Conservation (phyloP, 768 basidiomycete species). For the Hericium coralloides region DNA sequence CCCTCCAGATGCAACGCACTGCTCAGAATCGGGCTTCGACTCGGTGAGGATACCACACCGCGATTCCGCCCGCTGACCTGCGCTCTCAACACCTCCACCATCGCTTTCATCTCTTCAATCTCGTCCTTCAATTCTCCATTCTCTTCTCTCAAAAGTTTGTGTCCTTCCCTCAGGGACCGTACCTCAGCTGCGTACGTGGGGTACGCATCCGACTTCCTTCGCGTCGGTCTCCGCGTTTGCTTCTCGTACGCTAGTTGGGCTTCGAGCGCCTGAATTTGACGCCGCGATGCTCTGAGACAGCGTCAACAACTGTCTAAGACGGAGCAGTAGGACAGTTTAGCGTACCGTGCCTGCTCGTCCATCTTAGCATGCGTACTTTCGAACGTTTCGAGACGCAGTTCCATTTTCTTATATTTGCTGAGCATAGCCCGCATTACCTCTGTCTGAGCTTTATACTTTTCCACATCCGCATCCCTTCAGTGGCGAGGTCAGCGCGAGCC, state of each 20-base stretch:
- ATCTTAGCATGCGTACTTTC: slow-evolving; percentile 43
- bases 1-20: slow-evolving; percentile 4
- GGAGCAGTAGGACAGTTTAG: not conserved
- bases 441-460: slow-evolving; percentile 55
- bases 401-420: slow-evolving; percentile 56
- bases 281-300: slow-evolving; percentile 39
- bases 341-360: slow-evolving; percentile 54
- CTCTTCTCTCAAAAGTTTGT: slow-evolving; percentile 45
- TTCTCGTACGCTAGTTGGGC: slow-evolving; percentile 40
- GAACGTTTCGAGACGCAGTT: slow-evolving; percentile 50
- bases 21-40: slow-evolving; percentile 27
- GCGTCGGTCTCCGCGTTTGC: slow-evolving; percentile 17
- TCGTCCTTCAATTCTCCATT: slow-evolving; percentile 48
- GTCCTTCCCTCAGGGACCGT: slow-evolving; percentile 36
- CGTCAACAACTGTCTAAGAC: not conserved
- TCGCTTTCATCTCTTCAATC: slow-evolving; percentile 58
- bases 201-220: not conserved
- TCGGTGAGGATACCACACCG: slow-evolving; percentile 38
- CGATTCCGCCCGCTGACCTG: slow-evolving; percentile 35
- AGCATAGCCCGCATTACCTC: slow-evolving; percentile 49
- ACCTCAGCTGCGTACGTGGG: slow-evolving; percentile 18
- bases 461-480: slow-evolving; percentile 66
- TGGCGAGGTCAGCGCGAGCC: too few species aligned
- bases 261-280: slow-evolving; percentile 55
- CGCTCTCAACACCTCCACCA: slow-evolving; percentile 58